Evolutionary conservation across 83 land plant genomes (phyloP).

Genomic region (Diphasiastrum complanatum): DNA sequence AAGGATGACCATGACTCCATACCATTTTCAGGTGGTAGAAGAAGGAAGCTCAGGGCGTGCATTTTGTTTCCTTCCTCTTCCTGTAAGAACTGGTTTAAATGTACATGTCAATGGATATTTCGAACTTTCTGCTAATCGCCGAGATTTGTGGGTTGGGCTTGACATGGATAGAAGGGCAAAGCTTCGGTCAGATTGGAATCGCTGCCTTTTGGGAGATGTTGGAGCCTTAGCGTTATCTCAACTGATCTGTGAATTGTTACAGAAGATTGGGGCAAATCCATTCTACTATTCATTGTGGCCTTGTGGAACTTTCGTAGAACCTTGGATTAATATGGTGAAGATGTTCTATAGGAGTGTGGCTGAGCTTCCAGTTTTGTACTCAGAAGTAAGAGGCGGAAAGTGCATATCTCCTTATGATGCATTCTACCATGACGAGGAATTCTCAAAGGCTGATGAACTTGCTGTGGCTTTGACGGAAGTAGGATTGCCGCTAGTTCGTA

Average conservation of each 20-base stretch:
- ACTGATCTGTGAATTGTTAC: constrained; percentile 43
- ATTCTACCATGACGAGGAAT: constrained; percentile 62
- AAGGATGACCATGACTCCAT: too few relatives aligned
- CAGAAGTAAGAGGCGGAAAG: constrained; percentile 57
- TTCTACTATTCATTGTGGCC: constrained; percentile 80
- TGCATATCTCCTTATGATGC: constrained; percentile 73
- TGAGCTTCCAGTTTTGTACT: constrained; percentile 44
- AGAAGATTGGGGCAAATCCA: constrained; percentile 35
- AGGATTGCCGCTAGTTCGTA: constrained; percentile 65
- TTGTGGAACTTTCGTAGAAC: constrained; percentile 61
- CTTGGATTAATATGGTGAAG: constrained; percentile 70
- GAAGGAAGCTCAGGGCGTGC: constrained; percentile 65
- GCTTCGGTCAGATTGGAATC: constrained; percentile 87
- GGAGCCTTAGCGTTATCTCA: constrained; percentile 54
- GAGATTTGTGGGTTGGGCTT: constrained; percentile 85
- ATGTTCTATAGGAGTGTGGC: constrained; percentile 40
- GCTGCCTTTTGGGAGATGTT: constrained; percentile 71
- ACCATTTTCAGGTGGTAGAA: too few relatives aligned
- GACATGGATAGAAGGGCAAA: constrained; percentile 97
- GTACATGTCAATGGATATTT: constrained; percentile 93
- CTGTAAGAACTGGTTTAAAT: constrained; percentile 68
- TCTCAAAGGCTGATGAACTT: constrained; percentile 43
- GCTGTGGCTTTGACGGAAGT: constrained; percentile 45
- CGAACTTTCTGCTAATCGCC: constrained; percentile 94
- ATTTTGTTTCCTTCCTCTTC: constrained; percentile 92